A percentile compares a stretch with the other conserved stretches of the same genome.
Conservation (phyloP, 2,329 filamentous ascomycete genomes). For the Aspergillus glaucus region DNA sequence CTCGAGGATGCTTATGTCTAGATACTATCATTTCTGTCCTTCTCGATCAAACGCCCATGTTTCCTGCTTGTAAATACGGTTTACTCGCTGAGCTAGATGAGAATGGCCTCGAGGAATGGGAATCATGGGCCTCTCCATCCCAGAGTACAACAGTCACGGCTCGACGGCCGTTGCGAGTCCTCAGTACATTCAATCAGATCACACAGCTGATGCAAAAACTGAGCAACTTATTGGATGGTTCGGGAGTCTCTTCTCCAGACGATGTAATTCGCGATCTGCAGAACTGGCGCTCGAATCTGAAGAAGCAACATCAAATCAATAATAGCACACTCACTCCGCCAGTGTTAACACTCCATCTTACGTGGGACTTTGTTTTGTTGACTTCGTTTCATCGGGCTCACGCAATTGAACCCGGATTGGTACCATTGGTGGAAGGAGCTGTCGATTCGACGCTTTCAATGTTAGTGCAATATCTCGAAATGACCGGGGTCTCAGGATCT, state of each 20-base stretch:
- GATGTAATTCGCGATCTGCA: too few relatives aligned
- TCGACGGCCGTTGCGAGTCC: constrained; percentile 5
- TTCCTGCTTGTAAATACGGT: constrained; percentile 6
- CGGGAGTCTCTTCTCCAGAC: too few relatives aligned
- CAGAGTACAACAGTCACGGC: background rate
- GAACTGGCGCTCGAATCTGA: too few relatives aligned
- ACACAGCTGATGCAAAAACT: constrained; percentile 7
- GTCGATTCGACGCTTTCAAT: constrained; percentile 4
- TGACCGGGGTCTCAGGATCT: constrained; percentile 1
- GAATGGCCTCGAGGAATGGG: constrained; percentile 15
- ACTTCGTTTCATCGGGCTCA: constrained; percentile 2
- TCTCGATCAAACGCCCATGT: constrained; percentile 4
- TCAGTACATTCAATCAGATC: constrained; percentile 12
- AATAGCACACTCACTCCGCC: constrained; percentile 5
- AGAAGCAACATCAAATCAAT: too few relatives aligned
- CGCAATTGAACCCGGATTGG: background rate
- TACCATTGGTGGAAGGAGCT: background rate
- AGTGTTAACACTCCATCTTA: constrained; percentile 11
- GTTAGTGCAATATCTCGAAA: constrained; percentile 9
- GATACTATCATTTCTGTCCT: constrained; percentile 11
- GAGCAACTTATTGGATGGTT: background rate
- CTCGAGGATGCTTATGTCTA: constrained; percentile 11
- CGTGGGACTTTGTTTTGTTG: constrained; percentile 7
- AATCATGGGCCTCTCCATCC: constrained; percentile 8
- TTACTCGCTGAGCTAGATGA: constrained; percentile 6